Conservation (phyloP, 2,329 filamentous ascomycete species). For the Diaporthe eres region DNA sequence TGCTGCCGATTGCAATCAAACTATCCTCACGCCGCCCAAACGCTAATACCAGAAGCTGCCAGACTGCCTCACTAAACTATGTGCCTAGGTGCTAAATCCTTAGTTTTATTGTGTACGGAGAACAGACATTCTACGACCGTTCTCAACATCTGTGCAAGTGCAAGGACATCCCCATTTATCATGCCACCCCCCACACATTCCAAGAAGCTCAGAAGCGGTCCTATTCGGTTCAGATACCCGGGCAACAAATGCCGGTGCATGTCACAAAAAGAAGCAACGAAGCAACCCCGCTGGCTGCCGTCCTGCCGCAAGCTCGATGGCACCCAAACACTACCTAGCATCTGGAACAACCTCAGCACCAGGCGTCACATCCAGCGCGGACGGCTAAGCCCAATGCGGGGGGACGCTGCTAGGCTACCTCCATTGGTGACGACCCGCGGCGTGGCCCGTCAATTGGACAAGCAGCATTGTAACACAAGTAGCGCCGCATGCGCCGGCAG, state of each 20-base stretch:
- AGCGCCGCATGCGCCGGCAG: conserved; percentile 1
- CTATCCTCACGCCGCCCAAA: not conserved
- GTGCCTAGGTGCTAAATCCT: not conserved
- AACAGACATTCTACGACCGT: not conserved
- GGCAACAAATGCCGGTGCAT: not conserved
- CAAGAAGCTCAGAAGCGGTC: not conserved
- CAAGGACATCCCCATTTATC: not conserved
- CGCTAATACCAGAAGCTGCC: not conserved
- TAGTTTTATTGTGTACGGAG: not conserved
- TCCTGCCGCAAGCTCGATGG: not conserved
- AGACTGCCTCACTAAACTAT: not conserved
- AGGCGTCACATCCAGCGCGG: not conserved
- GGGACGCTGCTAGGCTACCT: conserved; percentile 1
- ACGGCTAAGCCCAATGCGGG: not conserved
- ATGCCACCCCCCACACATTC: not conserved
- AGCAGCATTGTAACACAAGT: not conserved
- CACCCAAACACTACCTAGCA: not conserved
- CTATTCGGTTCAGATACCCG: not conserved
- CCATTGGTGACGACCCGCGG: conserved; percentile 10
- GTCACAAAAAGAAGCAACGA: not conserved
- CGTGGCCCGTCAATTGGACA: conserved; percentile 6
- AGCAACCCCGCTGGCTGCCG: not conserved
- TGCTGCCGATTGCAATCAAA: conserved; percentile 29
- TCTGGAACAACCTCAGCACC: not conserved
- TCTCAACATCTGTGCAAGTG: not conserved